Evolutionary conservation across 257 asterid genomes (phyloP).

Genomic region (Phtheirospermum japonicum): DNA sequence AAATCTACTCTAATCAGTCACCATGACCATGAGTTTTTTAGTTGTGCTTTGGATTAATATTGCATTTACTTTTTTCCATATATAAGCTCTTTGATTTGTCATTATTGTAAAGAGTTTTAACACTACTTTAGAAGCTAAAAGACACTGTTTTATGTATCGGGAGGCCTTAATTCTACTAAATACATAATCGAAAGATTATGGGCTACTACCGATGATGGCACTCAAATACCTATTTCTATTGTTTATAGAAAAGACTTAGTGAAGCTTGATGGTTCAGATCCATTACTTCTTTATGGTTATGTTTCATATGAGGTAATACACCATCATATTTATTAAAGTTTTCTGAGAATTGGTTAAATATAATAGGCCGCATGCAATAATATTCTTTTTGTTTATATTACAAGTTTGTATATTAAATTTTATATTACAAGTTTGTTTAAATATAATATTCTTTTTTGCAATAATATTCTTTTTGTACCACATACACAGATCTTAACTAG

Average conservation of each 20-base stretch:
- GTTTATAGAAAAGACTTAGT: conserved; percentile 68
- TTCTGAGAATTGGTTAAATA: conserved; percentile 24
- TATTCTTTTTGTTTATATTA: neutral
- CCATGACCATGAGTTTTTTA: conserved; percentile 6
- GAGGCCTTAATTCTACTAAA: conserved; percentile 76
- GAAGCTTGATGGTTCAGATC: conserved; percentile 86
- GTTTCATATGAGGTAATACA: too few relatives aligned
- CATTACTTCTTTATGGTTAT: conserved; percentile 87
- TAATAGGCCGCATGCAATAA: conserved; percentile 7
- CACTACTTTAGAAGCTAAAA: too few relatives aligned
- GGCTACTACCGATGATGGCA: conserved; percentile 89
- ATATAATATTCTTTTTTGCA: too few relatives aligned
- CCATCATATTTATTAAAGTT: conserved; percentile 27
- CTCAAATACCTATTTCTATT: too few relatives aligned
- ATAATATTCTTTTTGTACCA: too few relatives aligned
- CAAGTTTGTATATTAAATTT: conserved; percentile 18
- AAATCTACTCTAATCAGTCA: too few relatives aligned
- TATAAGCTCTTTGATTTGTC: conserved; percentile 17
- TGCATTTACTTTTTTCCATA: conserved; percentile 14
- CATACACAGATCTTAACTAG: too few relatives aligned
- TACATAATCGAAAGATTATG: conserved; percentile 80
- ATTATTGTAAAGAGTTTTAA: too few relatives aligned
- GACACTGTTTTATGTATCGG: conserved; percentile 62
- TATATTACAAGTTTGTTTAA: too few relatives aligned
- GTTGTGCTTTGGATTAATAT: conserved; percentile 20